Evolutionary conservation across 202 grass and related monocot genomes (phyloP), one percentile per base, ranked within the genome.

Genomic region (Thinopyrum obtusiflorum): DNA sequence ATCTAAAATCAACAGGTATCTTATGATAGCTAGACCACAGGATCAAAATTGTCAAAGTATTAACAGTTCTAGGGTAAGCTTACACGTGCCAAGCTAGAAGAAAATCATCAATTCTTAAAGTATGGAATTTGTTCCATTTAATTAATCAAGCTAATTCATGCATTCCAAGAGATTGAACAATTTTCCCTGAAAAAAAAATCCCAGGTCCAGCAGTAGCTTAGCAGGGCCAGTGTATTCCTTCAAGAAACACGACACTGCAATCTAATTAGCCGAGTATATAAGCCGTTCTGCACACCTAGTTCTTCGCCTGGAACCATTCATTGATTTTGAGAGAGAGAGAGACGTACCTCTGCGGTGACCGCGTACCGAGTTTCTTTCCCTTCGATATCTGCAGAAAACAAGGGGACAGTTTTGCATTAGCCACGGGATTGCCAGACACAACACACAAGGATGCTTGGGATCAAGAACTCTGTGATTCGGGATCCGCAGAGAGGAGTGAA

Each of bases 281-380:
- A 20, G 49, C 49, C 49, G 1, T 53, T 3, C 49, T 18, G 49
- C 49, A 18, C 17, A 53, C 62, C 62, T 29, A 27, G 62, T 65
- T 28, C 14, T 65, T 29, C 26, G 26, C 12, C 62, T 29, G 62
- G 62, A 27, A 27, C 61, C 13, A 15, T 28, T 8, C 26, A 1
- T 65, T n/a, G 31, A 61, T 36, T 24, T 62, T 7, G 27, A 65
- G 2, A 26, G 25, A 17, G 4, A 33, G 53, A 40, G 42, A 61
- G 85, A 66, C 36, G 35, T 85, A 95, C 93, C 96, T 98, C 97
- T 2, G 42, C 88, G 4, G 88, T 88, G 68, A 96, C 67, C 0
- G 90, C 85, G 83, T 96, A 94, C 75, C 83, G 74, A 33, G 92
- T 90, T 63, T 96, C 92, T 76, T 82, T 94, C 74, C 88, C 93